Evolutionary conservation across 1,284 basidiomycete species (phyloP).

Genomic region (Ustilago hordei): DNA sequence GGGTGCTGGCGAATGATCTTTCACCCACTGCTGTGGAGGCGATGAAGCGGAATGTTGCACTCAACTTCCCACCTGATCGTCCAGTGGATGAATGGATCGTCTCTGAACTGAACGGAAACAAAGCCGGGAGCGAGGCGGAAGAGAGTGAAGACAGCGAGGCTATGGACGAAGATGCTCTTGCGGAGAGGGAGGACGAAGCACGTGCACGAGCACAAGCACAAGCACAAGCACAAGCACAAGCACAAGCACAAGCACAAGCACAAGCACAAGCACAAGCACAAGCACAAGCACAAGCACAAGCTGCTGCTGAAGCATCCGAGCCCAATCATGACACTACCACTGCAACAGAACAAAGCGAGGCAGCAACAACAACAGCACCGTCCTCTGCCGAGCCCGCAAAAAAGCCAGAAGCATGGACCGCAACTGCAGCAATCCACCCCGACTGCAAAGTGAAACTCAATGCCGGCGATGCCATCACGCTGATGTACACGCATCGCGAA

Average conservation of each 20-base stretch:
- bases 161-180: conserved; percentile 42
- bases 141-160: conserved; percentile 3
- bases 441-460: conserved; percentile 66
- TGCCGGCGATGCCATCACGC: conserved; percentile 71
- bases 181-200: conserved; percentile 30
- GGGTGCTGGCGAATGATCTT: conserved; percentile 91
- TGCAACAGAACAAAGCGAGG: background rate
- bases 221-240: conserved; percentile 13
- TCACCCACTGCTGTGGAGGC: conserved; percentile 85
- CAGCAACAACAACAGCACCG: background rate
- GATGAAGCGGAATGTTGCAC: conserved; percentile 88
- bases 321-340: background rate
- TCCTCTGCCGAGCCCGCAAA: background rate
- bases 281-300: conserved; percentile 16
- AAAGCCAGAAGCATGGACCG: background rate
- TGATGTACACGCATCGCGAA: conserved; percentile 90
- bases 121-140: background rate
- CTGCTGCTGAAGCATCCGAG: conserved; percentile 8
- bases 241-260: conserved; percentile 11
- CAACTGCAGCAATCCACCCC: conserved; percentile 54
- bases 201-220: conserved; percentile 10
- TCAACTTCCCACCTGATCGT: conserved; percentile 80
- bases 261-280: too few species aligned
- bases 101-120: conserved; percentile 14
- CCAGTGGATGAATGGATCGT: conserved; percentile 57